Base-by-base conservation (phyloP, 129 eudicot species). In the Pseudognaphalium luteoalbum region DNA sequence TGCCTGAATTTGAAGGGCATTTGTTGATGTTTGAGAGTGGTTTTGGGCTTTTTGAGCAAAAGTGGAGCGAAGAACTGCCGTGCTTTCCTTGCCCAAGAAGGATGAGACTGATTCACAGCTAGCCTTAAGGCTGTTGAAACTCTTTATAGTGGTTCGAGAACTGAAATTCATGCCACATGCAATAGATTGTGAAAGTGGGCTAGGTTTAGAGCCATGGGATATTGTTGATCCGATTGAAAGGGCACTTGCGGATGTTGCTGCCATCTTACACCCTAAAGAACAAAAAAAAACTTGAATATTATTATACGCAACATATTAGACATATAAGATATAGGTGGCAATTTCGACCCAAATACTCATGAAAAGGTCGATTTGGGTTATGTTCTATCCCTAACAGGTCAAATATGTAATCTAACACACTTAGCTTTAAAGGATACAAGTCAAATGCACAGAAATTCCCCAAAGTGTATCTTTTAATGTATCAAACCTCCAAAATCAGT, bases 231-330 rank as follows among this genome's bases (percentile, higher is more conserved):
- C 85, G 61, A 83, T n/a, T 1, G 88, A 82, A 71, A 85, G 75
- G 71, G 81, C 66, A 72, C 85, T 80, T 68, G 87, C 85, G 51
- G 91, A 70, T 61, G 89, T 81, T 34, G 94, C 88, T 64, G 94
- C 91, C 97, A 91, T 91, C 81, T 79, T 74, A 47, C 54, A 47
- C 1, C 17, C 54, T 47, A 47, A 47, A 47, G 14, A 41, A 41
- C 14, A 41, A 3, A 9, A 9, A 47, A 37, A 47, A 47, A 47
- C 1, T 47, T n/a, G 12, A 47, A 47, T 17, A 47, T 14, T 47
- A 47, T 14, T 47, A 47, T 3, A 5, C 6, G 54, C 54, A 47
- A 47, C 54, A 47, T 47, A 4, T 4, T 47, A 12, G 5, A 47
- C n/a, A 47, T 47, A 47, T 12, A 14, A 47, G 5, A 17, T 14